A percentile compares a stretch with the other conserved stretches of the same genome.
These are phyloP conservation scores for Mrakia hoshinonis DNA, from an alignment of 768 basidiomycete genomes.

Conservation along the genomic window DNA sequence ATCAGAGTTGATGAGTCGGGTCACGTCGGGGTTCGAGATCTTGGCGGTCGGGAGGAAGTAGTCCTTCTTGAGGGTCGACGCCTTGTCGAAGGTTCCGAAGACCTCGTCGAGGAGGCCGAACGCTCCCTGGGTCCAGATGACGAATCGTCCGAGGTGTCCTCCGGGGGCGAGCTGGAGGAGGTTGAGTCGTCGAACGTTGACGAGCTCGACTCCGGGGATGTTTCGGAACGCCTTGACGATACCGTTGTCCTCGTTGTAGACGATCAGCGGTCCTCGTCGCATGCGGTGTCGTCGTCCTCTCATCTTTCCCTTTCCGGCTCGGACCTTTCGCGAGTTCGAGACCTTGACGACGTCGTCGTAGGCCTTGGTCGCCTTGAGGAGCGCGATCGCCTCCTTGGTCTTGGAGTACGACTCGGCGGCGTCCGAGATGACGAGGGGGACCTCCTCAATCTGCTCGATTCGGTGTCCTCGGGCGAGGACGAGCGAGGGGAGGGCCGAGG, in stretches of 20 bases:
- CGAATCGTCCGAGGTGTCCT: slow-evolving; percentile 96
- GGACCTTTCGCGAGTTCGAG: slow-evolving; percentile 90
- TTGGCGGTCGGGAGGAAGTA: slow-evolving; percentile 83
- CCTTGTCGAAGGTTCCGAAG: slow-evolving; percentile 88
- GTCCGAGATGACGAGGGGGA: slow-evolving; percentile 80
- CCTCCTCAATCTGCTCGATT: slow-evolving; percentile 93
- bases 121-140: slow-evolving; percentile 97
- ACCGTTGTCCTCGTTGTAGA: slow-evolving; percentile 95
- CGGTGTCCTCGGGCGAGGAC: slow-evolving; percentile 98
- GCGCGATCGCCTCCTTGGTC: slow-evolving; percentile 92
- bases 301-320: slow-evolving; percentile 94
- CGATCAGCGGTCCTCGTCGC: slow-evolving; percentile 91
- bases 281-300: slow-evolving; percentile 94
- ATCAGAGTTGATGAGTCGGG: slow-evolving; percentile 56
- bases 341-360: slow-evolving; percentile 92
- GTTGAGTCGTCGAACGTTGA: slow-evolving; percentile 87
- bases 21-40: slow-evolving; percentile 93
- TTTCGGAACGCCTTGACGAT: slow-evolving; percentile 99
- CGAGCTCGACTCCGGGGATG: slow-evolving; percentile 93
- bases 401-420: slow-evolving; percentile 78
- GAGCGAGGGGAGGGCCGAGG: slow-evolving; percentile 92
- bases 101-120: slow-evolving; percentile 87
- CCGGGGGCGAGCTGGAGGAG: slow-evolving; percentile 98
- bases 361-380: slow-evolving; percentile 81
- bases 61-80: slow-evolving; percentile 76